A percentile compares a stretch with the other conserved stretches of the same genome.
phyloP scores from a whole-genome alignment of 805 yeast species.

The Candida pseudoglaebosa region DNA sequence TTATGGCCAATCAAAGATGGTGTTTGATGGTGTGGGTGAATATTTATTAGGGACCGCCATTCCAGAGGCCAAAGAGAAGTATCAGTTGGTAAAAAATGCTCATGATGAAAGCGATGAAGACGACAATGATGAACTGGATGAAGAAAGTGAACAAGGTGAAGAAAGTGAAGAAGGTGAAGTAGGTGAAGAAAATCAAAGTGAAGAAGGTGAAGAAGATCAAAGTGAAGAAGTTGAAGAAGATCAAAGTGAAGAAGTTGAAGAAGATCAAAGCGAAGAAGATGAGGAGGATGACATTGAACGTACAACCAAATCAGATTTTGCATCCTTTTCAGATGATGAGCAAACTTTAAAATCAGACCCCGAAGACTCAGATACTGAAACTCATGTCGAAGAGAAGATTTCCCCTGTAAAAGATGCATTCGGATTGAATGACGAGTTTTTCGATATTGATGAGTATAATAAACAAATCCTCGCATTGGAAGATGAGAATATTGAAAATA shows the following conservation, averaged over 20 bases:
- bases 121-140: slow-evolving; percentile 21
- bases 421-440: slow-evolving; percentile 80
- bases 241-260: slow-evolving; percentile 27
- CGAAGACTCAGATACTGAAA: slow-evolving; percentile 17
- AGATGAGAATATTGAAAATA: slow-evolving; percentile 25
- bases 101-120: slow-evolving; percentile 20
- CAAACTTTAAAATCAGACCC: slow-evolving; percentile 12
- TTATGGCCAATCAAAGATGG: slow-evolving; percentile 88
- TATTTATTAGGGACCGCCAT: slow-evolving; percentile 54
- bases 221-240: slow-evolving; percentile 26
- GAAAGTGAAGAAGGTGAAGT: slow-evolving; percentile 18
- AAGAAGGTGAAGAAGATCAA: slow-evolving; percentile 46
- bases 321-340: slow-evolving; percentile 10
- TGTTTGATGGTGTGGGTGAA: slow-evolving; percentile 74
- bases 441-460: slow-evolving; percentile 81
- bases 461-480: slow-evolving; percentile 62
- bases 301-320: not conserved
- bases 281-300: slow-evolving; percentile 15
- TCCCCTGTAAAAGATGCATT: slow-evolving; percentile 41
- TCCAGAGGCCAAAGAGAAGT: slow-evolving; percentile 43
- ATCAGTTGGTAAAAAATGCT: slow-evolving; percentile 21
- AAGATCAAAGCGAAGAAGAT: slow-evolving; percentile 19
- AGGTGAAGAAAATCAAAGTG: slow-evolving; percentile 40
- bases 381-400: slow-evolving; percentile 15
- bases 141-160: slow-evolving; percentile 20